A percentile compares a stretch with the other conserved stretches of the same genome.
These are phyloP conservation scores for Alternaria longipes DNA, from an alignment of 2,329 filamentous ascomycete genomes.

Conservation along the genomic window DNA sequence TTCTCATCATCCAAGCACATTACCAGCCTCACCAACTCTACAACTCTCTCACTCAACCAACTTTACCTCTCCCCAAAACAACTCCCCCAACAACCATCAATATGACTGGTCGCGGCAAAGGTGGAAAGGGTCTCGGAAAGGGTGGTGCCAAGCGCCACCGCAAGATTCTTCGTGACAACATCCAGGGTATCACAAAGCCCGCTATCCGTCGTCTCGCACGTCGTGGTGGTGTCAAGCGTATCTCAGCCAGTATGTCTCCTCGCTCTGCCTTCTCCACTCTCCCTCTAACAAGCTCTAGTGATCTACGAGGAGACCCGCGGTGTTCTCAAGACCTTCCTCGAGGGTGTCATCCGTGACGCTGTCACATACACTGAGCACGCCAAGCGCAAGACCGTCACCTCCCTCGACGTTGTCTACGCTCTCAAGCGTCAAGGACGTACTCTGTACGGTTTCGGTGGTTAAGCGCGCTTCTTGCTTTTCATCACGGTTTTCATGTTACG, in stretches of 20 bases:
- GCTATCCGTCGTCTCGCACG: constrained; percentile 64
- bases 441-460: constrained; percentile 91
- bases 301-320: constrained; percentile 82
- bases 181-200: constrained; percentile 65
- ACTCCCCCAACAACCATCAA: constrained; percentile 39
- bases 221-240: constrained; percentile 64
- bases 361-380: constrained; percentile 83
- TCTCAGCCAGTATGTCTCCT: constrained; percentile 57
- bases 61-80: constrained; percentile 16
- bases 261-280: neutral
- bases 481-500: constrained; percentile 50
- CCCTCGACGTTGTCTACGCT: constrained; percentile 70
- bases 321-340: constrained; percentile 81
- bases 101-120: constrained; percentile 62
- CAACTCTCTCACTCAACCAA: constrained; percentile 4
- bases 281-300: constrained; percentile 59
- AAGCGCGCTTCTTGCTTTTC: constrained; percentile 53
- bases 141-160: constrained; percentile 64
- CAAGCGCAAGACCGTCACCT: constrained; percentile 82
- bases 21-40: constrained; percentile 3
- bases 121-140: constrained; percentile 65
- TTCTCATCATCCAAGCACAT: constrained; percentile 28
- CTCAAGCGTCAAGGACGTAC: constrained; percentile 73
- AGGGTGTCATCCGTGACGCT: constrained; percentile 78
- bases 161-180: constrained; percentile 66